Conservation (phyloP, 1,284 basidiomycete genomes). For the Fistulina hepatica region DNA sequence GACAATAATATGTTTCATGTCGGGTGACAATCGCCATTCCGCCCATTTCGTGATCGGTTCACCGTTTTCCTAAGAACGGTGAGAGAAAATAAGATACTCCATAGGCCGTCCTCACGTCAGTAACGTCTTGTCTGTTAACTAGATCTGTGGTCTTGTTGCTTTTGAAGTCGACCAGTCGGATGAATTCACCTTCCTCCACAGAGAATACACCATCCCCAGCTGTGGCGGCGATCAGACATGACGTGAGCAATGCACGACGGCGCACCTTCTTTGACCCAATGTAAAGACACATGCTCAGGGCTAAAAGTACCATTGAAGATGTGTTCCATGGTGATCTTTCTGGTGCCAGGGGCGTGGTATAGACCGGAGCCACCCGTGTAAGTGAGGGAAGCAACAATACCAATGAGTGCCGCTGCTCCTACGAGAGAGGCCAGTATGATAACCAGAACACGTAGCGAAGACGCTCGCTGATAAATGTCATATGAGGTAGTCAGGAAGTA, state of each 20-base stretch:
- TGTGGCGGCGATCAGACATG: slow-evolving; percentile 19
- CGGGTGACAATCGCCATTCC: slow-evolving; percentile 73
- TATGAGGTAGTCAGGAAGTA: not conserved
- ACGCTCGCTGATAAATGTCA: slow-evolving; percentile 27
- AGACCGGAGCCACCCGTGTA: slow-evolving; percentile 40
- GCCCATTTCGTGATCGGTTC: slow-evolving; percentile 35
- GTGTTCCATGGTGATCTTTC: slow-evolving; percentile 76
- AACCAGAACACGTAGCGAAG: slow-evolving; percentile 44
- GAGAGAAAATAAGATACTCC: slow-evolving; percentile 1
- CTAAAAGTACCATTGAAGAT: slow-evolving; percentile 83
- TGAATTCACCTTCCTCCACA: slow-evolving; percentile 44
- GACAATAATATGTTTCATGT: slow-evolving; percentile 80
- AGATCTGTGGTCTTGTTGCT: slow-evolving; percentile 59
- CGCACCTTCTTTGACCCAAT: slow-evolving; percentile 85
- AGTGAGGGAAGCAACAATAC: slow-evolving; percentile 58
- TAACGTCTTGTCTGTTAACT: slow-evolving; percentile 46
- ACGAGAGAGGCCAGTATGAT: slow-evolving; percentile 43
- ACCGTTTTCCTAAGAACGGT: slow-evolving; percentile 41
- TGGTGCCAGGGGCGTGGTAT: slow-evolving; percentile 41
- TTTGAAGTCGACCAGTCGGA: slow-evolving; percentile 71
- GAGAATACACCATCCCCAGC: slow-evolving; percentile 90
- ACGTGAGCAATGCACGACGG: slow-evolving; percentile 2
- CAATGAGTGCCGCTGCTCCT: slow-evolving; percentile 47
- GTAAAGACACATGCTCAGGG: slow-evolving; percentile 34
- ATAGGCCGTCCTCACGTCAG: slow-evolving; percentile 34